Evolutionary conservation across 441 rosid species (phyloP).

Genomic region (Kokia cookei): DNA sequence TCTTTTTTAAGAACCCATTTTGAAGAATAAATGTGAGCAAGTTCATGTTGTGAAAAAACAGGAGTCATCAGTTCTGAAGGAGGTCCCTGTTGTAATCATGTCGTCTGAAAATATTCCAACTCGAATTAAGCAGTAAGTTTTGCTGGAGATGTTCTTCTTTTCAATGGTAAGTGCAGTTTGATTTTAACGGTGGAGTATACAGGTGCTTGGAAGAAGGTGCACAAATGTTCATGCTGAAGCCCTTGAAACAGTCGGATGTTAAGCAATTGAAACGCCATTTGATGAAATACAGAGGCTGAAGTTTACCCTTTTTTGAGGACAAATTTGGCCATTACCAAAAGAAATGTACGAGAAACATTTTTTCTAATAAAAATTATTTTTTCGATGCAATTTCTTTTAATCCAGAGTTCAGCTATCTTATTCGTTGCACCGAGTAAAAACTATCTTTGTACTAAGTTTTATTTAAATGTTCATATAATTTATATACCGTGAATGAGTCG

Average conservation of each 20-base stretch:
- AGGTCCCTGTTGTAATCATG: slow-evolving; percentile 79
- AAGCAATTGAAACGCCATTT: slow-evolving; percentile 36
- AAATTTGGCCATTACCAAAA: neutral
- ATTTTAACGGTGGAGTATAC: neutral
- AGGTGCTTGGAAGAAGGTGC: slow-evolving; percentile 91
- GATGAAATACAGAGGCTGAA: slow-evolving; percentile 29
- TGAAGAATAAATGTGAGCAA: neutral
- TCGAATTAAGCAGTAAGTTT: slow-evolving; percentile 55
- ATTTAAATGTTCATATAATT: too few relatives aligned
- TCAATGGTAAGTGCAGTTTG: neutral
- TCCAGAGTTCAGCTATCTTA: neutral
- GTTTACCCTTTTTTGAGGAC: neutral
- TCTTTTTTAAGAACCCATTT: neutral
- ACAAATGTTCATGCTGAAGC: slow-evolving; percentile 84
- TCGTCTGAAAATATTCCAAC: slow-evolving; percentile 81
- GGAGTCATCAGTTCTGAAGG: slow-evolving; percentile 67
- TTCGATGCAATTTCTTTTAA: neutral
- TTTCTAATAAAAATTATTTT: neutral
- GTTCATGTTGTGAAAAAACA: slow-evolving; percentile 13
- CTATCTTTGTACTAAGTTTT: too few relatives aligned
- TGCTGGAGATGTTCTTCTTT: neutral
- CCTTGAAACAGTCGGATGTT: slow-evolving; percentile 73
- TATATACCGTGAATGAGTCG: too few relatives aligned
- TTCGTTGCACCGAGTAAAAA: too few relatives aligned
- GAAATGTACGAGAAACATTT: neutral